Conservation (phyloP, 331 rosid genomes). For the Saraca asoca region DNA sequence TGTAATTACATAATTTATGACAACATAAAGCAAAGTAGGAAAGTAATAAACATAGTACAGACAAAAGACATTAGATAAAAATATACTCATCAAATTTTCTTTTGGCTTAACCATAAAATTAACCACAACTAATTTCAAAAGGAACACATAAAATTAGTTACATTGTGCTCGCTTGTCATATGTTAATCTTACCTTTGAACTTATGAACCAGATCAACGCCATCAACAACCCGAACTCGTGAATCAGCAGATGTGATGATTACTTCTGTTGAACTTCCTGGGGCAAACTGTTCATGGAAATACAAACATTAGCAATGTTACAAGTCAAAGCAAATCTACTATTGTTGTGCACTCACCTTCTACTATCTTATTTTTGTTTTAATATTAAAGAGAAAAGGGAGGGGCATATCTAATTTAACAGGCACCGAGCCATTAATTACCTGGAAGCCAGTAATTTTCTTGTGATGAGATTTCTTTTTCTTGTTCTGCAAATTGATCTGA, state of each 20-base stretch:
- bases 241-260: conserved; percentile 92
- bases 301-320: conserved; percentile 24
- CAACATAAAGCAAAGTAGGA: background rate
- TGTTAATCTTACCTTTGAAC: conserved; percentile 73
- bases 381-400: background rate
- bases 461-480: conserved; percentile 88
- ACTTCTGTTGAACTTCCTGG: conserved; percentile 96
- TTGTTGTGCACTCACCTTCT: conserved; percentile 1
- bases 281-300: conserved; percentile 72
- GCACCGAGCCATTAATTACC: conserved; percentile 49
- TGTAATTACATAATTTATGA: background rate
- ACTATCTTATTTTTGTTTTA: background rate
- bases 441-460: conserved; percentile 98
- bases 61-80: background rate
- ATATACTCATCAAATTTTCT: background rate
- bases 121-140: background rate
- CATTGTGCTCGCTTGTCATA: conserved; percentile 1
- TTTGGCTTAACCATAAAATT: conserved; percentile 14
- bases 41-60: background rate
- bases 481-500: conserved; percentile 90
- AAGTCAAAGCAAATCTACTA: conserved; percentile 21
- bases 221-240: conserved; percentile 91
- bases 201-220: conserved; percentile 82
- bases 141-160: conserved; percentile 24
- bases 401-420: conserved; percentile 5